Percentiles rank a stretch among this genome's conserved stretches.
phyloP scores from a whole-genome alignment of 1,284 basidiomycete genomes.

The Megacollybia platyphylla region DNA sequence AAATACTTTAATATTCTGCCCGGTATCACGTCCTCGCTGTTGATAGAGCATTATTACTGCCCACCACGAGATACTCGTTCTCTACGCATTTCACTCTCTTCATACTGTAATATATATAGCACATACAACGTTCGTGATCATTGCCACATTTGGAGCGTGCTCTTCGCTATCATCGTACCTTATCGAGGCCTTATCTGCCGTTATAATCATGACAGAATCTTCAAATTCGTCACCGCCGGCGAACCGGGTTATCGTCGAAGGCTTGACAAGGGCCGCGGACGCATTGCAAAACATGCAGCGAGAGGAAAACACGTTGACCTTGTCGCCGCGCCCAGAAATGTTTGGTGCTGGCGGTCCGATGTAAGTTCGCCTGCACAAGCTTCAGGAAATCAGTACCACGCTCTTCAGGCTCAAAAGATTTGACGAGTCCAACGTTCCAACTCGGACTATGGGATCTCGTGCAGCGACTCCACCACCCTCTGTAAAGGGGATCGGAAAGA shows the following conservation, averaged over 20 bases:
- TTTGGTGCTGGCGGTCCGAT: constrained; percentile 36
- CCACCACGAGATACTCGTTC: too few relatives aligned
- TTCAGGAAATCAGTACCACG: not conserved
- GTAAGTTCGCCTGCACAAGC: constrained; percentile 13
- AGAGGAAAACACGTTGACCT: constrained; percentile 10
- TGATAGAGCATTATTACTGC: too few relatives aligned
- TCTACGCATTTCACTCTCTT: too few relatives aligned
- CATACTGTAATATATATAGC: too few relatives aligned
- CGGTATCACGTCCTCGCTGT: too few relatives aligned
- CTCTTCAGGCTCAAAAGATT: constrained; percentile 59
- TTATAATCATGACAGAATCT: not conserved
- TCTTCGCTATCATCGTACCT: too few relatives aligned
- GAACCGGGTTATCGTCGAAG: constrained; percentile 18
- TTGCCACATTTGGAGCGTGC: too few relatives aligned
- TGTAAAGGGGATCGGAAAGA: constrained; percentile 72
- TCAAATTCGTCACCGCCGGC: not conserved
- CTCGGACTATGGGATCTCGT: constrained; percentile 45
- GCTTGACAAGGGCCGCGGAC: constrained; percentile 27
- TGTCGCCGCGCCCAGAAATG: constrained; percentile 24
- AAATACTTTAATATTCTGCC: too few relatives aligned
- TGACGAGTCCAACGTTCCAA: constrained; percentile 59
- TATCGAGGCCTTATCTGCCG: too few relatives aligned
- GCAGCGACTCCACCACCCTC: constrained; percentile 64
- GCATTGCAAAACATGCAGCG: constrained; percentile 30
- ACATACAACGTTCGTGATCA: too few relatives aligned